Evolutionary conservation across 2,329 filamentous ascomycete genomes (phyloP), one percentile per base, ranked within the genome.

Genomic region (Blumeriella jaapii): DNA sequence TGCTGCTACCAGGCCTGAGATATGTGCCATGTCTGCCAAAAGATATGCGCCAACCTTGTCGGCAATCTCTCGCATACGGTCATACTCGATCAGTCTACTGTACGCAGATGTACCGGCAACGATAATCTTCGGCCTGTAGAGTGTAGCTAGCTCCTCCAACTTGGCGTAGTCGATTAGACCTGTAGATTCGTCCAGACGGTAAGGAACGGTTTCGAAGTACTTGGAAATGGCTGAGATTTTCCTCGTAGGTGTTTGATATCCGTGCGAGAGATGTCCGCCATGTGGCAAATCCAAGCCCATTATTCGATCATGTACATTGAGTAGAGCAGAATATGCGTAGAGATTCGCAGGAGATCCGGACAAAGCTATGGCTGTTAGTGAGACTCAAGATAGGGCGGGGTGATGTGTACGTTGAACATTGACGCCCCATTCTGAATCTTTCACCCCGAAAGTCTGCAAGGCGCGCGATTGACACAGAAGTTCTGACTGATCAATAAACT

Each of bases 201-300:
- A 98, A 4, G 91, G 91, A 45, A 98, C 67, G 22, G 91, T 98
- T 67, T 98, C 91, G 59, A 98, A 98, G 67, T 98, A 98, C 58
- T 93, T 96, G 39, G 89, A 96, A 48, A 98, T 78, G 53, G 87
- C 86, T n/a, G 89, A 96, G 59, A 98, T 96, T 72, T 87, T 89
- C 61, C 80, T 85, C 34, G 79, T 79, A 3, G 91, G 85, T 13
- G 84, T 96, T 63, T 98, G 91, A 63, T 98, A 98, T 44, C 91
- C 91, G 62, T 98, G 91, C 29, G 83, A 93, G 53, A 98, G 67
- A 61, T 98, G 91, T 41, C 91, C 91, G 47, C 91, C 91, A 58
- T 98, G 91, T 29, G 91, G 91, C 10, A 98, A 74, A 57, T 98
- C 91, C 42, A 98, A 74, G 44, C 89, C 89, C 87, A 98, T 96